Evolutionary conservation across 805 yeast genomes (phyloP), one percentile per base, ranked within the genome.

Genomic region (Myxozyma sirexii): DNA sequence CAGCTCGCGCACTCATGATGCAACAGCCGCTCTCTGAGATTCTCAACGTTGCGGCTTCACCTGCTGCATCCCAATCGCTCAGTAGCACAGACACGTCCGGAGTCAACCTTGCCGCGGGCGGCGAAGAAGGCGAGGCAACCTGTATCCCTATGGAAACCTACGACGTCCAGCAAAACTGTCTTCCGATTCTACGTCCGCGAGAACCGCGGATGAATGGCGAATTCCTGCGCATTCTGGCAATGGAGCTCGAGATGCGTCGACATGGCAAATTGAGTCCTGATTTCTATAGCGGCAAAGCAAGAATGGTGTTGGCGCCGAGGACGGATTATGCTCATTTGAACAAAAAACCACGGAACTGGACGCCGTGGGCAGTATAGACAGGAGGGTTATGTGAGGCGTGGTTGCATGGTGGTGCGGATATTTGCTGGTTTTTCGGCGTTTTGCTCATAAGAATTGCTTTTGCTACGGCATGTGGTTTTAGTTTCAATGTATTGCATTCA

Each of bases 181-280:
- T 70, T 19, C 71, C 69, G 7, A 63, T 68, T 37, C 39, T 63
- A 10, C 67, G 73, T 4, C 71, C 74, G 2, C 71, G 74, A 15
- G 74, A 71, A 51, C 66, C 68, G 15, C 70, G 76, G 10, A 64
- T 71, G 65, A 73, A 73, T 59, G 68, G 74, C 21, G 70, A 69
- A 31, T 73, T 72, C 56, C 66, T 72, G 44, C 71, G 75, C 13
- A 58, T 73, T 23, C 65, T 70, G 38, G 76, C 76, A 2, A 60
- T 73, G 44, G 76, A 73, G 55, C 63, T 68, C 29, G 61, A 67
- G 37, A 73, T 73, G 76, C 67, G 74, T 27, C 58, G 60, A 27
- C 61, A 67, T 48, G 76, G 75, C 29, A 74, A 74, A 56, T 65
- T 73, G 26, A 71, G 71, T 53, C 66, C 66, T 8, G 70, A 64